phyloP scores from a whole-genome alignment of 495 filamentous ascomycete species.

The Talaromyces liani region DNA sequence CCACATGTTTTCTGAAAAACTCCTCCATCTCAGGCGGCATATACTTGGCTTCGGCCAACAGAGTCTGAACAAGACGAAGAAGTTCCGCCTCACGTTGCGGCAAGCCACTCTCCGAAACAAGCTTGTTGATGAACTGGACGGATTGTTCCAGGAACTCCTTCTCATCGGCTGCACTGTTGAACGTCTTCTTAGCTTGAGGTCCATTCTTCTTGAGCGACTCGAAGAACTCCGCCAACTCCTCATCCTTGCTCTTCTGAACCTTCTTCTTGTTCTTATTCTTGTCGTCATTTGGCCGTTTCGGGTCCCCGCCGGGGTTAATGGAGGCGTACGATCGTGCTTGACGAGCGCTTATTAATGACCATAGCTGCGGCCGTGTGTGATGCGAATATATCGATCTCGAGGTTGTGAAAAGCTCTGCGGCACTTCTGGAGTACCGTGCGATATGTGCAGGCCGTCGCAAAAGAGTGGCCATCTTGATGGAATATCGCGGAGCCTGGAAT shows the following conservation, averaged over 20 bases:
- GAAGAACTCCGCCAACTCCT: slow-evolving; percentile 2
- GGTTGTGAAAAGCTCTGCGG: slow-evolving; percentile 37
- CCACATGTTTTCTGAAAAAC: slow-evolving; percentile 25
- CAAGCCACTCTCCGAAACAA: not conserved
- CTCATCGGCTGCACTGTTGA: not conserved
- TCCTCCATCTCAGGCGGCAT: slow-evolving; percentile 23
- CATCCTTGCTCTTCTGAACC: slow-evolving; percentile 18
- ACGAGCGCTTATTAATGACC: slow-evolving; percentile 38
- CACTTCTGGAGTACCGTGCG: slow-evolving; percentile 52
- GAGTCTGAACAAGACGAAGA: slow-evolving; percentile 22
- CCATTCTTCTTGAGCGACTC: not conserved
- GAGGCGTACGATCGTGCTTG: slow-evolving; percentile 50
- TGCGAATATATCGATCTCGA: slow-evolving; percentile 30
- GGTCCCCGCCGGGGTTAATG: slow-evolving; percentile 29
- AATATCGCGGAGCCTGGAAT: not conserved
- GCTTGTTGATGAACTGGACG: not conserved
- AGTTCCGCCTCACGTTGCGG: not conserved
- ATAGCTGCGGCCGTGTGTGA: slow-evolving; percentile 29
- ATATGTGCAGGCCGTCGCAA: slow-evolving; percentile 59
- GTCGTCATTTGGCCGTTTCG: slow-evolving; percentile 37
- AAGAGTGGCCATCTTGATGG: slow-evolving; percentile 50
- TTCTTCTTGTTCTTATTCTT: slow-evolving; percentile 14
- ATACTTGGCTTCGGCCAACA: slow-evolving; percentile 23
- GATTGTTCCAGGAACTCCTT: slow-evolving; percentile 3
- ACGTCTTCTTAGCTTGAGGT: not conserved